phyloP scores from a whole-genome alignment of 352 stramenopile genomes.

The Phytophthora pistaciae region DNA sequence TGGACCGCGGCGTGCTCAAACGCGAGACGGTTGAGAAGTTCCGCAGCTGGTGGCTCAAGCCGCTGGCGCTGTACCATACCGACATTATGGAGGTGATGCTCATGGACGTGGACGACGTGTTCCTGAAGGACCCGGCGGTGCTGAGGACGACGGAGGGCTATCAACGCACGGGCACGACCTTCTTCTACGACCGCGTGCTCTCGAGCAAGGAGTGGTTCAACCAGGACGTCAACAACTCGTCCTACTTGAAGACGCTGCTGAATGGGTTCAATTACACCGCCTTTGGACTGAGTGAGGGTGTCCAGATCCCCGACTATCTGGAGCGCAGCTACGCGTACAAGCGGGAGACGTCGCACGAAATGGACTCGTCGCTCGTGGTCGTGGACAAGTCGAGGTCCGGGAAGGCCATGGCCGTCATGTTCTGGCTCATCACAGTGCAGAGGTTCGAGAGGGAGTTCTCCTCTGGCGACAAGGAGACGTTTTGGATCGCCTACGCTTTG shows the following conservation, averaged over 20 bases:
- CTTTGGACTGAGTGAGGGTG: constrained; percentile 30
- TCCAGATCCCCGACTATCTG: constrained; percentile 43
- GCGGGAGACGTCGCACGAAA: constrained; percentile 57
- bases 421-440: constrained; percentile 61
- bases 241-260: constrained; percentile 54
- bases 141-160: constrained; percentile 46
- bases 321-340: constrained; percentile 49
- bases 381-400: constrained; percentile 48
- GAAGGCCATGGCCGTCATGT: constrained; percentile 54
- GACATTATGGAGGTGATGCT: constrained; percentile 43
- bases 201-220: constrained; percentile 37
- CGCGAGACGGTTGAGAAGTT: constrained; percentile 29
- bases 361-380: constrained; percentile 69
- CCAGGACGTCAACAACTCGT: constrained; percentile 31
- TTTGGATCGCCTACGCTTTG: constrained; percentile 72
- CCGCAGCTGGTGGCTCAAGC: constrained; percentile 53
- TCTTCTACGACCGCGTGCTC: constrained; percentile 49
- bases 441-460: constrained; percentile 57
- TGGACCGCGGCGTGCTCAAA: constrained; percentile 27
- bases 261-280: constrained; percentile 54
- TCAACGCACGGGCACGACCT: constrained; percentile 49
- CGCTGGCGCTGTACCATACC: constrained; percentile 44
- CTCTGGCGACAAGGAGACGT: constrained; percentile 71
- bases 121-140: constrained; percentile 50
- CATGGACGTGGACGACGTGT: constrained; percentile 61